Evolutionary conservation across 2,329 filamentous ascomycete species (phyloP).

Genomic region (Sordariomycetes sp.): DNA sequence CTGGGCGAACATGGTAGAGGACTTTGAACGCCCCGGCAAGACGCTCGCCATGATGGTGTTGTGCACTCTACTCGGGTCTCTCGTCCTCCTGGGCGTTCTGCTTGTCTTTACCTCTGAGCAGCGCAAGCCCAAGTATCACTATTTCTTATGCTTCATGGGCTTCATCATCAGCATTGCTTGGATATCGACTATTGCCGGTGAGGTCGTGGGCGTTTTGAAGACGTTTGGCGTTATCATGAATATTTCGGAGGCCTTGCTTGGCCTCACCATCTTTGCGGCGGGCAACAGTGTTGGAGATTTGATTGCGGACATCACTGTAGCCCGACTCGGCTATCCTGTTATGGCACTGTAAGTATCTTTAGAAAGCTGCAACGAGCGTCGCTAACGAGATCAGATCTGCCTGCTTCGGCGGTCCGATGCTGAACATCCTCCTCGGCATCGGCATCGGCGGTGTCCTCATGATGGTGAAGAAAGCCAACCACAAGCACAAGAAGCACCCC

Average conservation of each 20-base stretch:
- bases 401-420: conserved; percentile 96
- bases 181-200: conserved; percentile 92
- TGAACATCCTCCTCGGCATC: conserved; percentile 92
- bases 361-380: background rate
- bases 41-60: conserved; percentile 49
- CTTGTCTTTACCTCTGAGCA: conserved; percentile 59
- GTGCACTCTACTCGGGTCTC: conserved; percentile 59
- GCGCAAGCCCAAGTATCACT: conserved; percentile 63
- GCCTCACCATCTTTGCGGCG: conserved; percentile 90
- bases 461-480: conserved; percentile 62
- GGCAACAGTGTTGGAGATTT: conserved; percentile 93
- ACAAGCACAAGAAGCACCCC: conserved; percentile 58
- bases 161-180: conserved; percentile 89
- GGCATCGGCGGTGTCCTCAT: conserved; percentile 88
- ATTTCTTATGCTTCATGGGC: conserved; percentile 75
- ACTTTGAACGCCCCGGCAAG: conserved; percentile 40
- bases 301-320: conserved; percentile 90
- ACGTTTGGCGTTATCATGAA: conserved; percentile 83
- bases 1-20: conserved; percentile 58
- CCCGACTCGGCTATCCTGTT: conserved; percentile 85
- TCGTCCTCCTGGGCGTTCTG: conserved; percentile 57
- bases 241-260: conserved; percentile 91
- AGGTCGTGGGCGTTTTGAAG: conserved; percentile 93
- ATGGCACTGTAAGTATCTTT: conserved; percentile 64
- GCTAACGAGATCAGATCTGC: conserved; percentile 50